Evolutionary conservation across 495 filamentous ascomycete genomes (phyloP).

Genomic region (Clohesyomyces aquaticus): DNA sequence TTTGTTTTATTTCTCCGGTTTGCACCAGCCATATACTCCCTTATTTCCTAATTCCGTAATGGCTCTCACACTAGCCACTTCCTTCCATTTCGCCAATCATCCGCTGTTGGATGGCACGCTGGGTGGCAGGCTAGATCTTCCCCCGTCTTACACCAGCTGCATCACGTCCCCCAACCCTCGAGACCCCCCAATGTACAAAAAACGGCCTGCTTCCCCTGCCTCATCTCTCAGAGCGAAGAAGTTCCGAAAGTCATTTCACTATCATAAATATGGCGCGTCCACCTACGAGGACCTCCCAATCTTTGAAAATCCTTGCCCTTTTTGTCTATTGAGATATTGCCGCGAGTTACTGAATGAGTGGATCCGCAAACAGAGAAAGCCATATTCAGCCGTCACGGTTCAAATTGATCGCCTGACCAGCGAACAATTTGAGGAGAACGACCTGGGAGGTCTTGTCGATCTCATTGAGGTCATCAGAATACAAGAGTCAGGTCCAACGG

Average conservation of each 20-base stretch:
- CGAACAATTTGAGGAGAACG: constrained; percentile 87
- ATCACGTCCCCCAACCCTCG: constrained; percentile 5
- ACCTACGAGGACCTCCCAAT: constrained; percentile 17
- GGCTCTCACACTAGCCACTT: neutral
- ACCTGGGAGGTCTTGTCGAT: constrained; percentile 88
- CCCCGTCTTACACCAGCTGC: neutral
- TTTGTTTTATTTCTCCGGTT: constrained; percentile 1
- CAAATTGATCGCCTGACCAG: constrained; percentile 88
- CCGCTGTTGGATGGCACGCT: neutral
- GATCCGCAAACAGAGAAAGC: constrained; percentile 70
- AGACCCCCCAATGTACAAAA: constrained; percentile 26
- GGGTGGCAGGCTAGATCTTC: neutral
- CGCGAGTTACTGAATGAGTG: constrained; percentile 27
- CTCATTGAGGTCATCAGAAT: constrained; percentile 92
- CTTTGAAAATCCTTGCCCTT: constrained; percentile 28
- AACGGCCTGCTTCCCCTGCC: neutral
- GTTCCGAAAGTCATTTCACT: constrained; percentile 33
- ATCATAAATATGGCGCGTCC: constrained; percentile 7
- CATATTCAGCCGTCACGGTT: constrained; percentile 93
- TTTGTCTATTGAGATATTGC: constrained; percentile 20
- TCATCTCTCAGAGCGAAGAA: constrained; percentile 4
- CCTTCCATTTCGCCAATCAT: neutral
- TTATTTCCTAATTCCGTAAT: neutral
- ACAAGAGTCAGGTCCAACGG: constrained; percentile 82
- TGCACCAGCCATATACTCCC: neutral